Base-by-base conservation (phyloP, 1,139 yeast species). In the Yamadazyma dushanensis region DNA sequence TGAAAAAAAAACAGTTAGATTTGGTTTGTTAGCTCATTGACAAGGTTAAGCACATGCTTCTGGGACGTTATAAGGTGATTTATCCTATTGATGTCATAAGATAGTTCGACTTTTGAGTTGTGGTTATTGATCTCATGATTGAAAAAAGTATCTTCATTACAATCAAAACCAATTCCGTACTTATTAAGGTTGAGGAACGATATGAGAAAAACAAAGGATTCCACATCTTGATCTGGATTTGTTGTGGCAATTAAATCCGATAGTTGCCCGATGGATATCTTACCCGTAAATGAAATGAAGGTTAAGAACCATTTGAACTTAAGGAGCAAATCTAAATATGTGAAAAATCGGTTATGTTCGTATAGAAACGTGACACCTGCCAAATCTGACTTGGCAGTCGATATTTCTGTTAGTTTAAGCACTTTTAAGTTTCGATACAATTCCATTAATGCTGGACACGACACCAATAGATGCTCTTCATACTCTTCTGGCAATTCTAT, bases 131-230 rank as follows among this genome's bases (percentile, higher is more conserved):
- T 9, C 6, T 36, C 40, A 10, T 19, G 25, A 32, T 47, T 45
- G 29, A 39, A 48, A 25, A 48, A 48, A 14, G 24, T 23, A 3
- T 35, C 38, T 5, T 26, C 34, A 10, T 26, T 22, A 6, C 28
- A 10, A 32, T 46, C 40, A 29, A 44, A 48, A 2, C 52, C 51
- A 8, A 48, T 40, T 2, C 52, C 52, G 4, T 41, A 23, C 9
- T 35, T 21, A 19, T 31, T 35, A 25, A 46, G 33, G 10, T 36
- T 32, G 21, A 48, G 38, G 2, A 37, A 31, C 8, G 46, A 37
- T n/a, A 48, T 43, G 6, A 47, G 29, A n/a, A 40, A 31, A 2
- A 45, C 23, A 16, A 42, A 44, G 19, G 30, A 34, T 14, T 36
- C 36, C 8, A 38, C 33, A 29, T 34, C 40, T 8, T 13, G 5